A percentile compares a stretch with the other conserved stretches of the same genome.
These are phyloP conservation scores for Mycosphaerelloides madeirae DNA, from an alignment of 2,329 filamentous ascomycete genomes.

Conservation along the genomic window DNA sequence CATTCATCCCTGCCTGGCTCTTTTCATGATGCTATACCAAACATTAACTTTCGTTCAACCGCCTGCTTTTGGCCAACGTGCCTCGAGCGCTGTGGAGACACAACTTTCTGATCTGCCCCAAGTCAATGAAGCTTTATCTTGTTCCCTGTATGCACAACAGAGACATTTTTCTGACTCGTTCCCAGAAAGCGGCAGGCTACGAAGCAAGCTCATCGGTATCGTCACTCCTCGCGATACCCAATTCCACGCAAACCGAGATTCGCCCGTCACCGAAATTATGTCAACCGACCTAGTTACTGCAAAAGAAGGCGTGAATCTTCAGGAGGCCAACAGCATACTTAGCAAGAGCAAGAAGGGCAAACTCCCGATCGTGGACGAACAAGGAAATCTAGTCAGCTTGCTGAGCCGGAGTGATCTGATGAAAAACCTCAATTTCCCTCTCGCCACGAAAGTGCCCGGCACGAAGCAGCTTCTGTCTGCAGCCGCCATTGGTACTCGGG, in stretches of 20 bases:
- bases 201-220: slow-evolving; percentile 94
- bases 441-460: slow-evolving; percentile 91
- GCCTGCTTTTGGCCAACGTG: slow-evolving; percentile 59
- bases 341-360: slow-evolving; percentile 92
- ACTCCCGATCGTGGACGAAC: slow-evolving; percentile 48
- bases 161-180: slow-evolving; percentile 7
- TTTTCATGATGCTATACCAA: slow-evolving; percentile 70
- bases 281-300: slow-evolving; percentile 91
- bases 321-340: slow-evolving; percentile 88
- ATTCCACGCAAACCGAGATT: slow-evolving; percentile 73
- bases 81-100: slow-evolving; percentile 33
- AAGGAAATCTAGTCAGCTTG: slow-evolving; percentile 63
- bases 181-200: slow-evolving; percentile 82
- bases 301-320: slow-evolving; percentile 71
- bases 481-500: slow-evolving; percentile 89
- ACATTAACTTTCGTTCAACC: slow-evolving; percentile 99
- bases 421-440: slow-evolving; percentile 96
- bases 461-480: slow-evolving; percentile 97
- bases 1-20: slow-evolving; percentile 14
- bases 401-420: slow-evolving; percentile 92
- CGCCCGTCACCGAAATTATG: slow-evolving; percentile 85
- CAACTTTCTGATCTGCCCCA: slow-evolving; percentile 25
- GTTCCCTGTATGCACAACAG: neutral
- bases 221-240: slow-evolving; percentile 97
- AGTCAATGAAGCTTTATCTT: neutral